phyloP scores from a whole-genome alignment of 148 eudicot species.

The Camellia granthamiana region DNA sequence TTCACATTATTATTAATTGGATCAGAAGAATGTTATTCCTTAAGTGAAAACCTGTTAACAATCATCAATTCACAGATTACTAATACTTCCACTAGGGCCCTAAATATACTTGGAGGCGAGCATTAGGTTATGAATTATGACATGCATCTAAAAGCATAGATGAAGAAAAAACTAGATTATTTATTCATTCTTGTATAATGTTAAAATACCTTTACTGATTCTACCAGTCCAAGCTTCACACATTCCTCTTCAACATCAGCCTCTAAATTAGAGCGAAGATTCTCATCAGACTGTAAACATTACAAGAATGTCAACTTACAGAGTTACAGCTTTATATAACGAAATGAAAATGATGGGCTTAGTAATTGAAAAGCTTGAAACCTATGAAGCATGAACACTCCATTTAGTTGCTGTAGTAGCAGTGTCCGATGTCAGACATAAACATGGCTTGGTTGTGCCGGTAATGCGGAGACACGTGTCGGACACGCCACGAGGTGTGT shows the following conservation, averaged over 20 bases:
- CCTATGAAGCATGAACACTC: too few species aligned
- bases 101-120: background rate
- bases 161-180: background rate
- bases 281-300: constrained; percentile 63
- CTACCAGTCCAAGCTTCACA: constrained; percentile 78
- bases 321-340: background rate
- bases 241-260: constrained; percentile 85
- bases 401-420: too few species aligned
- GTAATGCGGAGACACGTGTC: too few species aligned
- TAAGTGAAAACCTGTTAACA: background rate
- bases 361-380: background rate
- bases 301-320: constrained; percentile 20
- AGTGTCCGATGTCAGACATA: too few species aligned
- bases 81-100: background rate
- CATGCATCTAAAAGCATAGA: background rate
- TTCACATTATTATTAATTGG: background rate
- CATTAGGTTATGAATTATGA: background rate
- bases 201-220: constrained; percentile 70
- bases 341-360: background rate
- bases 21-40: background rate
- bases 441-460: too few species aligned
- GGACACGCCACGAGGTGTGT: too few species aligned
- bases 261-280: constrained; percentile 63
- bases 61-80: background rate
- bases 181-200: background rate